Conservation (phyloP, 2,329 filamentous ascomycete genomes). For the Curvularia lunata region DNA sequence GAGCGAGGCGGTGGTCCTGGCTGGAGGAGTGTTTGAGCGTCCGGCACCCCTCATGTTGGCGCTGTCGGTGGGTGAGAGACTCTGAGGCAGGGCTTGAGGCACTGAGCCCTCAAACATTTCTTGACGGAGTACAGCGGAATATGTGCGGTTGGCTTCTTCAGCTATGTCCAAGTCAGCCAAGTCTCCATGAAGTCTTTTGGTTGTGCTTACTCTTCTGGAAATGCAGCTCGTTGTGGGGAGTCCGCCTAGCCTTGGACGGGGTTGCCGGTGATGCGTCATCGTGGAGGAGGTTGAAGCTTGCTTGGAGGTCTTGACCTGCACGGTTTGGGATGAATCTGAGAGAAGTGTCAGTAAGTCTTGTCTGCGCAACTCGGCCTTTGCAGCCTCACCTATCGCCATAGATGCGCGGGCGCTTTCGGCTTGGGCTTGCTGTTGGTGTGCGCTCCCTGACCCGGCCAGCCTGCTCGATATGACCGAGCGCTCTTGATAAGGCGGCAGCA, state of each 20-base stretch:
- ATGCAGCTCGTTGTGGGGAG: slow-evolving; percentile 86
- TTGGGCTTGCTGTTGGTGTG: slow-evolving; percentile 70
- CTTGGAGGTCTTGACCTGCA: slow-evolving; percentile 89
- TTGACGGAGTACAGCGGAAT: slow-evolving; percentile 82
- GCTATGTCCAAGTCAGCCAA: slow-evolving; percentile 56
- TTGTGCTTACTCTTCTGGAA: slow-evolving; percentile 76
- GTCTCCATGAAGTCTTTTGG: not conserved
- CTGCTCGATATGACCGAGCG: slow-evolving; percentile 67
- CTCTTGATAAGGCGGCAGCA: slow-evolving; percentile 64
- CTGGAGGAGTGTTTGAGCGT: slow-evolving; percentile 81
- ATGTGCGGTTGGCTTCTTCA: slow-evolving; percentile 94
- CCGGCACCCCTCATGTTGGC: slow-evolving; percentile 67
- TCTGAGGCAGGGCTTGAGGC: slow-evolving; percentile 75
- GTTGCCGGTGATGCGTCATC: slow-evolving; percentile 94
- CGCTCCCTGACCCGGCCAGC: slow-evolving; percentile 64
- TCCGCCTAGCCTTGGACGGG: slow-evolving; percentile 81
- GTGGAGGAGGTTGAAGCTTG: slow-evolving; percentile 88
- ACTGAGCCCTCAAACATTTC: slow-evolving; percentile 93
- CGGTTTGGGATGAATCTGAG: slow-evolving; percentile 94
- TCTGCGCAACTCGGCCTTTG: not conserved
- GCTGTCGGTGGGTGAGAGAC: slow-evolving; percentile 58
- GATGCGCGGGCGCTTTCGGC: slow-evolving; percentile 70
- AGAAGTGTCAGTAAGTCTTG: slow-evolving; percentile 2
- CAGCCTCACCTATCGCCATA: slow-evolving; percentile 60
- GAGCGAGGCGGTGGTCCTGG: slow-evolving; percentile 65